Evolutionary conservation across 163 green algal species (phyloP).

Genomic region (Chlamydomonas reinhardtii): DNA sequence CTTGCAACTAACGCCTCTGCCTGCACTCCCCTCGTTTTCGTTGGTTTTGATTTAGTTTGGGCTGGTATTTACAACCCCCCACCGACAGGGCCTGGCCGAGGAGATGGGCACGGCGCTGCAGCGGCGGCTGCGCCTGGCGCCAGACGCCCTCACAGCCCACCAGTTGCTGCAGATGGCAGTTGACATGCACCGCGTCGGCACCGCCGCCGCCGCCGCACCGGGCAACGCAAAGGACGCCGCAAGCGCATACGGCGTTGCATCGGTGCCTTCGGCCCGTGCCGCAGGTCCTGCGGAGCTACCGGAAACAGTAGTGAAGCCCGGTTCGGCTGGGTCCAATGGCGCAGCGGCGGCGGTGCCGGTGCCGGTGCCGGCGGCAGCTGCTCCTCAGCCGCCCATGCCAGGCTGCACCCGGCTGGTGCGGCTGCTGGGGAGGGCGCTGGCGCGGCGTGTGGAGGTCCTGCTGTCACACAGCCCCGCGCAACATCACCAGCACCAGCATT

Average conservation of each 20-base stretch:
- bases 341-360: not conserved
- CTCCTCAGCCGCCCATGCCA: not conserved
- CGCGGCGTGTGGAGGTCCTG: not conserved
- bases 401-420: not conserved
- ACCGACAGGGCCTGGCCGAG: not conserved
- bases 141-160: not conserved
- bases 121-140: slow-evolving; percentile 4
- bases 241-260: not conserved
- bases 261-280: no score
- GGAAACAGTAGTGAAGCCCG: no score
- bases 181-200: not conserved
- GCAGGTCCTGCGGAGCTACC: no score
- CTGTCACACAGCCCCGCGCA: no score
- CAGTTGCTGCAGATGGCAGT: not conserved
- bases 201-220: no score
- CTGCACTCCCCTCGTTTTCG: no score
- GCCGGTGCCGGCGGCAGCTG: not conserved
- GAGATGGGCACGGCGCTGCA: slow-evolving; percentile 13
- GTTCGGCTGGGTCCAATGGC: not conserved
- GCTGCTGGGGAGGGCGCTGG: slow-evolving; percentile 1
- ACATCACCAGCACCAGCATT: no score
- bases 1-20: no score
- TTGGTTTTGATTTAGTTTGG: no score
- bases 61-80: no score
- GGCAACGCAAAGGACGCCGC: not conserved